Conservation (phyloP, 306 rosid species). For the Cercis canadensis region DNA sequence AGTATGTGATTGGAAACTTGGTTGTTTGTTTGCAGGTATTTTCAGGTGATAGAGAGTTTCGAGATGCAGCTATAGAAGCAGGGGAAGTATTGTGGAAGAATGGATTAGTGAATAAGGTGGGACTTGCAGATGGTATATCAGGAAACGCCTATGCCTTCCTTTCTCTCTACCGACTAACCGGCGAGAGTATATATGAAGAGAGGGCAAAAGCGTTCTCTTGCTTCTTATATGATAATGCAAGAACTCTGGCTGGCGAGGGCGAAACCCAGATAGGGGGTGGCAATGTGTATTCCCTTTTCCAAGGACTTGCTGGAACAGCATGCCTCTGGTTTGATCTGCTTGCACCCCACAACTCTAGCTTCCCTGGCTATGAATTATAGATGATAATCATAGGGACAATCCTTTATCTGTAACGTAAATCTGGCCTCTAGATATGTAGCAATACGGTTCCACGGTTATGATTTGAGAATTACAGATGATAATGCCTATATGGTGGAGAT, state of each 20-base stretch:
- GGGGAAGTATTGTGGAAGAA: conserved; percentile 97
- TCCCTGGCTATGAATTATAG: conserved; percentile 86
- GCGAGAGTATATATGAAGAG: conserved; percentile 71
- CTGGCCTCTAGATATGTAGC: no score
- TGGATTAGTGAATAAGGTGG: conserved; percentile 79
- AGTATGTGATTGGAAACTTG: not conserved
- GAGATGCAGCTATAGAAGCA: conserved; percentile 95
- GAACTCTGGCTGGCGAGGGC: conserved; percentile 31
- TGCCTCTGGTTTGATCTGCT: conserved; percentile 89
- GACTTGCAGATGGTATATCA: conserved; percentile 84
- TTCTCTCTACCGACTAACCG: conserved; percentile 69
- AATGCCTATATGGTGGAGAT: no score
- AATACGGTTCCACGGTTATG: not conserved
- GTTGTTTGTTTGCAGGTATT: conserved; percentile 56
- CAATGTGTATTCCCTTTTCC: conserved; percentile 71
- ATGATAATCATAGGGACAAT: no score
- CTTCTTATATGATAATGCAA: conserved; percentile 64
- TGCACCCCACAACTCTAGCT: conserved; percentile 64
- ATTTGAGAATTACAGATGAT: conserved; percentile 16
- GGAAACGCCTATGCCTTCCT: conserved; percentile 89
- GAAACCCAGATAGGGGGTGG: conserved; percentile 22
- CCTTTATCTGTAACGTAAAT: no score
- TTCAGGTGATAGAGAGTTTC: conserved; percentile 67
- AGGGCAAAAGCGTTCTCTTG: conserved; percentile 79
- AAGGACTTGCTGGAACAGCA: conserved; percentile 82